Percentiles rank a stretch among this genome's conserved stretches.
These are phyloP conservation scores for Suillus fuscotomentosus DNA, from an alignment of 768 basidiomycete species.

Conservation along the genomic window DNA sequence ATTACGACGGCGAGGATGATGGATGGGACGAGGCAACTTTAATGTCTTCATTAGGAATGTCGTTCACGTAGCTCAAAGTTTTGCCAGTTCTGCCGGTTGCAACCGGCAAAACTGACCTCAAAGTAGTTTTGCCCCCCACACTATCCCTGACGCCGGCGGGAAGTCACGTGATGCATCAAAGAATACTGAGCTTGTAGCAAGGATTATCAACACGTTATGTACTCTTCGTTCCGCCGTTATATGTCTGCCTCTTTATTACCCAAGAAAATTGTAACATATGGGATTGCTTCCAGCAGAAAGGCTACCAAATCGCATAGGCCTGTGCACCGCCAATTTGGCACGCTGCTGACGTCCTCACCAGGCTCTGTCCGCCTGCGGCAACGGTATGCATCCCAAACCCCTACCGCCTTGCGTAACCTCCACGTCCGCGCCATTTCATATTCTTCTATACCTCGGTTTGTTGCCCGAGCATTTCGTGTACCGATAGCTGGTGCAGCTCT, in stretches of 20 bases:
- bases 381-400: conserved; percentile 43
- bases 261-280: conserved; percentile 54
- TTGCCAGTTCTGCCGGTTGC: no score
- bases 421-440: conserved; percentile 82
- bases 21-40: no score
- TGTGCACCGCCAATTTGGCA: conserved; percentile 57
- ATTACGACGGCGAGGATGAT: no score
- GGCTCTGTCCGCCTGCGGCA: conserved; percentile 45
- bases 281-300: conserved; percentile 43
- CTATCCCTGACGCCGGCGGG: no score
- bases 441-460: conserved; percentile 83
- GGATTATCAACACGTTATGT: conserved; percentile 32
- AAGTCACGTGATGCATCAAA: no score
- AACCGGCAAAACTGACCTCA: no score
- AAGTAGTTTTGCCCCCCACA: no score
- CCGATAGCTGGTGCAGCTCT: conserved; percentile 87
- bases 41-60: no score
- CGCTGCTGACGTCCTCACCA: conserved; percentile 44
- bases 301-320: conserved; percentile 35
- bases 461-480: conserved; percentile 83
- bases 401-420: conserved; percentile 55
- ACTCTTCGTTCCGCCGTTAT: conserved; percentile 42
- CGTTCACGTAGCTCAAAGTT: no score
- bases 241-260: conserved; percentile 28
- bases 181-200: no score